Evolutionary conservation across 2,329 filamentous ascomycete genomes (phyloP), one percentile per base, ranked within the genome.

Genomic region (Colletotrichum kahawae): DNA sequence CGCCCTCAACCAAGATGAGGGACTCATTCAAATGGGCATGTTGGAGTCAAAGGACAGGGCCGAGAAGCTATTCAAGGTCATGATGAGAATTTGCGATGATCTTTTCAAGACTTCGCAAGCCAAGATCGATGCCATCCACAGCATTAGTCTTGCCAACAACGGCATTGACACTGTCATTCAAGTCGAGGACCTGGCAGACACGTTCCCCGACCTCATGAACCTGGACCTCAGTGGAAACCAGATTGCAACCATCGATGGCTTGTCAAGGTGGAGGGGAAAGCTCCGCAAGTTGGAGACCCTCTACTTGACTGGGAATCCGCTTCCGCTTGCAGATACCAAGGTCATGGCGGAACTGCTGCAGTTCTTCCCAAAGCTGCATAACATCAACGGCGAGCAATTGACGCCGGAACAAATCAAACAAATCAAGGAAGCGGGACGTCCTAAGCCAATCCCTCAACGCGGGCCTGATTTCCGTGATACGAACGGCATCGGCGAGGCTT

Each of bases 201-300:
- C 94, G 1, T 94, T 98, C 70, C 95, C 96, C 1, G 93, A 96
- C 76, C 88, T 98, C 75, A 93, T 95, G 82, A 96, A 98, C 78
- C 91, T 99, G 14, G 96, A 98, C 78, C 90, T 98, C 31, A 97
- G 95, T 70, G 91, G 93, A 81, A 98, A 98, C 84, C 91, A 92
- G 54, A 91, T 99, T 79, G 88, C 89, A 74, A 91, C 90, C 67
- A 84, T 95, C 66, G 90, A 92, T 71, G 90, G 91, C 12, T 84
- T 99, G 62, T 90, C 92, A 67, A 90, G 88, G 36, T 98, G 95
- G 95, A 93, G 93, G 75, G 91, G 92, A 81, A 95, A 94, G 70
- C 96, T 98, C 80, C 92, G 89, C 67, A 87, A 92, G 71, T 89
- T 98, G 13, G 92, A 98, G 81, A 96, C 96, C 67, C 89, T 99